Conservation (phyloP, 495 filamentous ascomycete species). For the Amphirosellinia nigrospora region DNA sequence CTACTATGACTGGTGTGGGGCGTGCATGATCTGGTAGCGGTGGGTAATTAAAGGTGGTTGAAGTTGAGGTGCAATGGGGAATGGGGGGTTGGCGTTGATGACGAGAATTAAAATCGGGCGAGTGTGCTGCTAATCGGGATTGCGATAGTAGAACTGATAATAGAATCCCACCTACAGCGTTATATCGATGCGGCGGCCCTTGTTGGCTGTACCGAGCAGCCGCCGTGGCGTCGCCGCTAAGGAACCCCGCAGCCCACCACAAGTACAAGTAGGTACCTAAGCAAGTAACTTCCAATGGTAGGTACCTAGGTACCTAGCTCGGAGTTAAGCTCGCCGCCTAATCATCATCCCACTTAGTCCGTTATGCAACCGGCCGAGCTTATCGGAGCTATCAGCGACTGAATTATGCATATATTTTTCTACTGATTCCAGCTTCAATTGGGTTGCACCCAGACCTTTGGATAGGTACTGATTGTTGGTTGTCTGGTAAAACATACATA, state of each 20-base stretch:
- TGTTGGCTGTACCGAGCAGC: conserved; percentile 8
- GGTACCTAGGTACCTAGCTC: conserved; percentile 3
- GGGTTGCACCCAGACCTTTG: background rate
- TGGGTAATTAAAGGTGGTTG: background rate
- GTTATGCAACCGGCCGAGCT: conserved; percentile 11
- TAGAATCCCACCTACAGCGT: conserved; percentile 10
- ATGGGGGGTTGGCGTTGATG: conserved; percentile 1
- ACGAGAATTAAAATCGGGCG: conserved; percentile 19
- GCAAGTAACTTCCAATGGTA: background rate
- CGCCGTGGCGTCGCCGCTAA: conserved; percentile 5
- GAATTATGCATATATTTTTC: background rate
- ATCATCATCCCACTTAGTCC: conserved; percentile 5
- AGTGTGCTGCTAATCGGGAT: background rate
- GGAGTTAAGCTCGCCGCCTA: conserved; percentile 19
- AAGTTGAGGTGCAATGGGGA: background rate
- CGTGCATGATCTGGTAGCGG: conserved; percentile 2
- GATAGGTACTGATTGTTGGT: conserved; percentile 5
- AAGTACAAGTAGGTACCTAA: background rate
- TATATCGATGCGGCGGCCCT: conserved; percentile 1
- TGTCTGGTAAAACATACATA: background rate
- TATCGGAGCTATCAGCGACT: conserved; percentile 20
- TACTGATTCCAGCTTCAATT: conserved; percentile 6
- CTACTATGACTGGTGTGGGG: background rate
- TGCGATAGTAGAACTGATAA: conserved; percentile 1
- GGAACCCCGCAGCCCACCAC: background rate